Percentiles rank a stretch among this genome's conserved stretches.
Conservation (phyloP, 2,329 filamentous ascomycete genomes). For the Lasiodiplodia sp. region DNA sequence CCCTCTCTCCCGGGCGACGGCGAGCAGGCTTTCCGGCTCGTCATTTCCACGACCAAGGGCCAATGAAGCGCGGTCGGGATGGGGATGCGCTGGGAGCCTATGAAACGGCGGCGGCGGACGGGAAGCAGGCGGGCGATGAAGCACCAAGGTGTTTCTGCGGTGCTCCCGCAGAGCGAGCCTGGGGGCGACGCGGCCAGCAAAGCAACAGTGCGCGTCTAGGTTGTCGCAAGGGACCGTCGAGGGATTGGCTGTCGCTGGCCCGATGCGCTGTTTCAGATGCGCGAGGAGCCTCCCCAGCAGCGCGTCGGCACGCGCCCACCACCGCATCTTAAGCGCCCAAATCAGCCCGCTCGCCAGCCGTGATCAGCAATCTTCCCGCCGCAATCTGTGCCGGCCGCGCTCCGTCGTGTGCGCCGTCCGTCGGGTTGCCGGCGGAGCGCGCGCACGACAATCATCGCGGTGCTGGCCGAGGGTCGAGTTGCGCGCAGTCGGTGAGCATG, state of each 20-base stretch:
- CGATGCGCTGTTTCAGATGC: constrained; percentile 20
- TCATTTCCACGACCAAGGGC: constrained; percentile 20
- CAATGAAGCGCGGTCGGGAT: not conserved
- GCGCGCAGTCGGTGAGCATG: not conserved
- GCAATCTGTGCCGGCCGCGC: not conserved
- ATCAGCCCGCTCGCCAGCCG: not conserved
- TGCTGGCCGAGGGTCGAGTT: not conserved
- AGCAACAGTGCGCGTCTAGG: constrained; percentile 21
- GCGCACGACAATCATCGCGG: not conserved
- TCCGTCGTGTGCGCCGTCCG: not conserved
- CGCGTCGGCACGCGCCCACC: constrained; percentile 16
- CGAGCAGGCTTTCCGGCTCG: constrained; percentile 14
- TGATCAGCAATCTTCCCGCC: not conserved
- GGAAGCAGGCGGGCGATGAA: constrained; percentile 22
- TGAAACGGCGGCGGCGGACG: constrained; percentile 24
- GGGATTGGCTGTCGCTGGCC: constrained; percentile 18
- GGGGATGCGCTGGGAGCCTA: constrained; percentile 9
- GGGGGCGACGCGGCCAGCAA: constrained; percentile 10
- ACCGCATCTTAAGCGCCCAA: constrained; percentile 10
- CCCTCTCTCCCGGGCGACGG: not conserved
- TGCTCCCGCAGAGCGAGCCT: constrained; percentile 15
- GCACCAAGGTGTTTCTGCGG: constrained; percentile 27
- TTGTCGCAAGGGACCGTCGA: constrained; percentile 5
- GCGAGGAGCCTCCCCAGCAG: constrained; percentile 25
- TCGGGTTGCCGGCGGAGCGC: not conserved